Evolutionary conservation across 202 grass and related monocot species (phyloP).

Genomic region (Eragrostis tef): DNA sequence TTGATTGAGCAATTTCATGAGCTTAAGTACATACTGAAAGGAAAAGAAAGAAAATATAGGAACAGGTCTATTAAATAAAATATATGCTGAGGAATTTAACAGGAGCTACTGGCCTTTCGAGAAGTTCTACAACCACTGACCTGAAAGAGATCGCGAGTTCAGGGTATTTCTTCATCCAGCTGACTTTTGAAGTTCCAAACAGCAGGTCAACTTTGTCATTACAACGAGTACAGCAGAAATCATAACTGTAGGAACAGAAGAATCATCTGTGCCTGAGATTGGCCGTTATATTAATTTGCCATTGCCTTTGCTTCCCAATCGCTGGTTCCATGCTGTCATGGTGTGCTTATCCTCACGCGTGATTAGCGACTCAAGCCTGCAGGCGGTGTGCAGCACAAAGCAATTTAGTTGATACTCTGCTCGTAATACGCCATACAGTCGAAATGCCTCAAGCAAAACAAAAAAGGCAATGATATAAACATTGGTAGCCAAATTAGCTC

Average conservation of each 20-base stretch:
- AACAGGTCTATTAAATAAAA: not conserved
- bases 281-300: not conserved
- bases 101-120: constrained; percentile 13
- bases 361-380: not conserved
- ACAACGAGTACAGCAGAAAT: not conserved
- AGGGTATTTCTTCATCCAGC: constrained; percentile 5
- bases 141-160: not conserved
- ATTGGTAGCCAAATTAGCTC: too few relatives aligned
- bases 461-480: too few relatives aligned
- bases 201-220: not conserved
- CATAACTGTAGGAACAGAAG: not conserved
- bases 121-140: not conserved
- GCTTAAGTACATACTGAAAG: constrained; percentile 1
- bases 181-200: not conserved
- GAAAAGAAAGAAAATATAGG: constrained; percentile 18
- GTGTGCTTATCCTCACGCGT: not conserved
- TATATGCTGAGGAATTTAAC: not conserved
- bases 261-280: not conserved
- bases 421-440: too few relatives aligned
- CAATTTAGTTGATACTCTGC: not conserved
- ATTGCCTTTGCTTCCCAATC: not conserved
- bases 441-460: too few relatives aligned
- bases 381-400: not conserved
- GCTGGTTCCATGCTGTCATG: not conserved
- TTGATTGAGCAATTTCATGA: constrained; percentile 1